phyloP scores from a whole-genome alignment of 2,329 filamentous ascomycete species.

The Hawksworthiomyces lignivorus region DNA sequence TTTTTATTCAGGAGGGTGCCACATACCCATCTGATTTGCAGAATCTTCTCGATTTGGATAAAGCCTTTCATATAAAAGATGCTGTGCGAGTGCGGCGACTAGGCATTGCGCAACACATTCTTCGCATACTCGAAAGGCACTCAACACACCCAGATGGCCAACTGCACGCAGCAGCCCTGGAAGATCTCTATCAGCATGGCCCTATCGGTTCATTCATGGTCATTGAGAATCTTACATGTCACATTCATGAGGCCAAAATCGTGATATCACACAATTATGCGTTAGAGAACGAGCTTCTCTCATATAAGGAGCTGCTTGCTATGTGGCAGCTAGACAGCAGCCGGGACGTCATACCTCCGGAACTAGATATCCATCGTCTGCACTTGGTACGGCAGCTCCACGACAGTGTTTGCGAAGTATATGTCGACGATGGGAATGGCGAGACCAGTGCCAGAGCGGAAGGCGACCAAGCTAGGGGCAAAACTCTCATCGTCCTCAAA shows the following conservation, averaged over 20 bases:
- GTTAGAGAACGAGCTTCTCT: constrained; percentile 45
- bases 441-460: neutral
- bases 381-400: constrained; percentile 46
- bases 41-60: constrained; percentile 39
- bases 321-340: constrained; percentile 33
- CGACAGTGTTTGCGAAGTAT: constrained; percentile 51
- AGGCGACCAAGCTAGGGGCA: constrained; percentile 14
- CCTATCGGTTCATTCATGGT: constrained; percentile 54
- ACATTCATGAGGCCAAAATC: constrained; percentile 39
- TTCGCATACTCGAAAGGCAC: constrained; percentile 47
- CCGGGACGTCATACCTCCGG: constrained; percentile 29
- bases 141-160: constrained; percentile 25
- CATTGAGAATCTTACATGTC: constrained; percentile 40
- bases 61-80: constrained; percentile 50
- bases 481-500: constrained; percentile 45
- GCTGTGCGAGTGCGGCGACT: constrained; percentile 37
- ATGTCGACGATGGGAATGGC: constrained; percentile 19
- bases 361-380: constrained; percentile 43
- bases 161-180: constrained; percentile 21
- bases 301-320: constrained; percentile 30
- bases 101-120: constrained; percentile 45
- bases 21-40: constrained; percentile 29
- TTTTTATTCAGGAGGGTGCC: constrained; percentile 47
- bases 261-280: constrained; percentile 41
- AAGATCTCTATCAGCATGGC: constrained; percentile 33